phyloP scores from a whole-genome alignment of 345 rosid species.

The Acer saccharum region DNA sequence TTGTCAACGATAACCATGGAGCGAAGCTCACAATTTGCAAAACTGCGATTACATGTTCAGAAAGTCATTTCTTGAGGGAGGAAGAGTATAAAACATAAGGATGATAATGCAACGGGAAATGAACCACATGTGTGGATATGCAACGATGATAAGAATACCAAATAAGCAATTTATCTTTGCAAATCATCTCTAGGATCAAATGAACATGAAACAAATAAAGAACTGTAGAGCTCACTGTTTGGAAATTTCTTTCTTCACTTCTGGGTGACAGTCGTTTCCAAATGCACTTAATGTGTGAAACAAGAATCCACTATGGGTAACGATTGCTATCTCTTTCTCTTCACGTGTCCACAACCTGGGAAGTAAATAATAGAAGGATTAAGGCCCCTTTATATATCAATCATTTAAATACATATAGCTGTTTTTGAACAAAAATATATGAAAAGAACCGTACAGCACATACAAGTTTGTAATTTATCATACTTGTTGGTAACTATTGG shows the following conservation, averaged over 20 bases:
- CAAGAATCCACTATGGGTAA: conserved; percentile 96
- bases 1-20: conserved; percentile 86
- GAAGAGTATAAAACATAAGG: background rate
- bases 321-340: conserved; percentile 97
- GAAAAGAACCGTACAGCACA: background rate
- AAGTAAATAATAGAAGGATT: conserved; percentile 15
- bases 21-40: conserved; percentile 95
- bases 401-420: background rate
- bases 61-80: conserved; percentile 13
- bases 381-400: background rate
- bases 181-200: background rate
- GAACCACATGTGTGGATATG: background rate
- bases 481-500: background rate
- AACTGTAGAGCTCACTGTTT: conserved; percentile 54
- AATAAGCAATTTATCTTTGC: background rate
- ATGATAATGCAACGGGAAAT: background rate
- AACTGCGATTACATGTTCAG: conserved; percentile 47
- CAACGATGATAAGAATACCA: background rate
- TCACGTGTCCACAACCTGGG: conserved; percentile 94
- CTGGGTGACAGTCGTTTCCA: conserved; percentile 81
- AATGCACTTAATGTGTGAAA: conserved; percentile 66
- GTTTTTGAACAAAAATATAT: background rate
- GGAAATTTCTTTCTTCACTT: conserved; percentile 73
- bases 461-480: background rate
- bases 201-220: background rate